Base-by-base conservation (phyloP, 73 alveolate genomes). In the Tetrahymena thermophila region DNA sequence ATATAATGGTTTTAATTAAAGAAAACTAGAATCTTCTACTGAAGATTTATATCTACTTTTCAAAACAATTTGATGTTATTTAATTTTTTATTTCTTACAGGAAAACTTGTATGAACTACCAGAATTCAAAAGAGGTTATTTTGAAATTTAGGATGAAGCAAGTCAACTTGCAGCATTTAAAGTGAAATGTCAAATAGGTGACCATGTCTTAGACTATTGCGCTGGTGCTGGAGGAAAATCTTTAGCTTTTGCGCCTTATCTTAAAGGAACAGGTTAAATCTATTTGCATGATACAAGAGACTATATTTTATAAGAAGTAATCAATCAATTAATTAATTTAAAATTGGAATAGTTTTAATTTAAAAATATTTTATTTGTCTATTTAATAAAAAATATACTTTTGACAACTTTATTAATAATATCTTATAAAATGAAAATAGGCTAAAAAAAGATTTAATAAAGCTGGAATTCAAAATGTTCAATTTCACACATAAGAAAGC, bases 81-180 rank as follows among this genome's bases (percentile, higher is more conserved):
- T 4, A 19, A 28, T 23, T 71, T 71, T 28, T 23, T 71, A 13
- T 28, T 2, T 71, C n/a, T 31, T 71, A 25, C 31, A 71, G 89
- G 89, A 71, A 71, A 71, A 71, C 94, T 96, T 98, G 94, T 97
- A 85, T 84, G 94, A 56, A 35, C 43, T 97, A 94, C 85, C 95
- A 50, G 98, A 98, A 94, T 98, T 55, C 96, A 96, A 94, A 93
- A 84, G 96, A 23, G 99, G 99, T 25, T 55, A 44, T 35, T 98
- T 98, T 93, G 99, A 98, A 95, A 97, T 98, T 31, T 94, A 98
- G 85, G 98, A 98, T 94, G 99, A 98, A 95, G 99, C 97, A 10
- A 94, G 97, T 35, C 94, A 98, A 95, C 94, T 98, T 34, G 95
- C 97, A 38, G 98, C 99, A 23, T 94, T 97, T 95, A 97, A 98